phyloP scores from a whole-genome alignment of 352 stramenopile genomes.

The Thalassiosira exigua region DNA sequence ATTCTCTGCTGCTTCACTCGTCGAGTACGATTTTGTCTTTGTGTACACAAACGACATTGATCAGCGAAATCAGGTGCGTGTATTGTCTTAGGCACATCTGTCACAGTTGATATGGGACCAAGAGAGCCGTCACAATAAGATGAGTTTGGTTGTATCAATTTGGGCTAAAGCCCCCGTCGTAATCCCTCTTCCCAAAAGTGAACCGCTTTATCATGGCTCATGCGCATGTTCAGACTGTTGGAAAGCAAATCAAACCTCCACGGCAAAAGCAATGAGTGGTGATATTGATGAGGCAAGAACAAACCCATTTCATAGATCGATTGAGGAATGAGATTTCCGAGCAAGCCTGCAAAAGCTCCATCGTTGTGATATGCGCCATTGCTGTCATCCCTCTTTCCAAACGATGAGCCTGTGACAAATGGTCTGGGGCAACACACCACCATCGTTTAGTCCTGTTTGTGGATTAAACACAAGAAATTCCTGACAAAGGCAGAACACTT shows the following conservation, averaged over 20 bases:
- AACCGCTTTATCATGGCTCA: conserved; percentile 25
- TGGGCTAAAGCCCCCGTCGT: conserved; percentile 11
- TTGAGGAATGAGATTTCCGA: conserved; percentile 8
- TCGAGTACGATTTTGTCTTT: too few species aligned
- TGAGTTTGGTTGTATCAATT: too few species aligned
- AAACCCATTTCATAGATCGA: not conserved
- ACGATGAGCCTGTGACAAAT: conserved; percentile 45
- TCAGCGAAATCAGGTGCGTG: too few species aligned
- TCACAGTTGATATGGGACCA: too few species aligned
- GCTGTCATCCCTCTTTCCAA: conserved; percentile 31
- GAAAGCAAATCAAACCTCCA: conserved; percentile 43
- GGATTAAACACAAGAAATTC: too few species aligned
- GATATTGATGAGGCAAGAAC: conserved; percentile 6
- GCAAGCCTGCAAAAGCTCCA: conserved; percentile 48
- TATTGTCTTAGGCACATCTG: too few species aligned
- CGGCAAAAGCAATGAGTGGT: conserved; percentile 36
- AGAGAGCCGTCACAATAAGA: too few species aligned
- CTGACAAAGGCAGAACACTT: too few species aligned
- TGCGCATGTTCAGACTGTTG: conserved; percentile 39
- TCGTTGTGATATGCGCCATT: conserved; percentile 50
- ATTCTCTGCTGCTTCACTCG: too few species aligned
- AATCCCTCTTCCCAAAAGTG: conserved; percentile 48
- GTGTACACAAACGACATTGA: too few species aligned
- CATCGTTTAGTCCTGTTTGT: too few species aligned
- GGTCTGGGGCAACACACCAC: too few species aligned